Percentiles rank a stretch among this genome's conserved stretches.
phyloP scores from a whole-genome alignment of 2,329 filamentous ascomycete genomes.

The Cryphonectria carpinicola region DNA sequence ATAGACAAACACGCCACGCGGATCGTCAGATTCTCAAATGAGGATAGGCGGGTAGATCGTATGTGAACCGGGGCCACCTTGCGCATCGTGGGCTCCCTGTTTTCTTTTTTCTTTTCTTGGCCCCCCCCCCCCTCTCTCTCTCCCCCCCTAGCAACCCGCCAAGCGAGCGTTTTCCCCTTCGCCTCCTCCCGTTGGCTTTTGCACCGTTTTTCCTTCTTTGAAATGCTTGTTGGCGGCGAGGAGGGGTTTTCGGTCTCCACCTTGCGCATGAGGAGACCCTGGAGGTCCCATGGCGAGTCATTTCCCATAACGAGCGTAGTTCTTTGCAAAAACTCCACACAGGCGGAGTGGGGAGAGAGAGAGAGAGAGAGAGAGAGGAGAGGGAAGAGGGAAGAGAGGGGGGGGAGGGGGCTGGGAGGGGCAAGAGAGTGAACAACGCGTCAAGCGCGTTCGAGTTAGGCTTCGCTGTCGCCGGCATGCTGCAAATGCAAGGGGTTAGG shows the following conservation, averaged over 20 bases:
- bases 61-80: not conserved
- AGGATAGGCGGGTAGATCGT: conserved; percentile 5
- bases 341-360: not conserved
- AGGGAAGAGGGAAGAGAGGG: not conserved
- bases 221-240: not conserved
- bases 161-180: not conserved
- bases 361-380: not conserved
- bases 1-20: not conserved
- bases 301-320: not conserved
- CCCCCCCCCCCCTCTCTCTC: too few species aligned
- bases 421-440: not conserved
- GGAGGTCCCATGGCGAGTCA: not conserved
- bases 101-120: too few species aligned
- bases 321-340: not conserved
- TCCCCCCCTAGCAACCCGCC: not conserved
- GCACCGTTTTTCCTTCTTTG: not conserved
- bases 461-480: conserved; percentile 15
- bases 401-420: not conserved
- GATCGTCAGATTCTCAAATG: conserved; percentile 2
- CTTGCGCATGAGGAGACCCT: not conserved
- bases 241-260: not conserved
- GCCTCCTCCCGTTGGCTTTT: not conserved
- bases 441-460: conserved; percentile 7
- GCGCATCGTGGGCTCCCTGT: not conserved
- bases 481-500: conserved; percentile 15